A percentile compares a stretch with the other conserved stretches of the same genome.
Conservation (phyloP, 2,329 filamentous ascomycete genomes). For the Intubia oerlemansii region DNA sequence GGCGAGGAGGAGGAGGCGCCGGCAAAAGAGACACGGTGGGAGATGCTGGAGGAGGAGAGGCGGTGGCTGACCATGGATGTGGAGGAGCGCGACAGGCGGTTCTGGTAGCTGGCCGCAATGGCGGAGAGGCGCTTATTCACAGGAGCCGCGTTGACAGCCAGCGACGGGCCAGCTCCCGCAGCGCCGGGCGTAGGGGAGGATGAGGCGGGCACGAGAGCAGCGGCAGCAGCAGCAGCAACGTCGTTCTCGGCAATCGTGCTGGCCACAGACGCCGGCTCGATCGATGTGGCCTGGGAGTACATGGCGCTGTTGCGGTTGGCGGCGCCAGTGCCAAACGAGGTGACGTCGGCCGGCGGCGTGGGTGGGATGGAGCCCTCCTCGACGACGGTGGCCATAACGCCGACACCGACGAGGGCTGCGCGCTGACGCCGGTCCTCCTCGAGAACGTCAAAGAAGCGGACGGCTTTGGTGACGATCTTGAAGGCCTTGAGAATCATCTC, state of each 20-base stretch:
- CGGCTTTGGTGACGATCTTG: slow-evolving; percentile 77
- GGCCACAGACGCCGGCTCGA: background rate
- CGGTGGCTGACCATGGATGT: slow-evolving; percentile 20
- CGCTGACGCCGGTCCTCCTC: slow-evolving; percentile 37
- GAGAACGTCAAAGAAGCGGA: slow-evolving; percentile 74
- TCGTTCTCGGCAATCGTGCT: background rate
- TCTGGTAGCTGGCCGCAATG: slow-evolving; percentile 6
- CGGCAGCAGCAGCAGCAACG: slow-evolving; percentile 1
- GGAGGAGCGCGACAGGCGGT: slow-evolving; percentile 16
- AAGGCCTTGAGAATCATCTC: slow-evolving; percentile 89
- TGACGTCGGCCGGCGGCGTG: slow-evolving; percentile 39
- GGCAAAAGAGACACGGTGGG: slow-evolving; percentile 62
- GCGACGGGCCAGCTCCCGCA: no score
- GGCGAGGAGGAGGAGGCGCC: slow-evolving; percentile 45
- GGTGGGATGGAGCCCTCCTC: slow-evolving; percentile 38
- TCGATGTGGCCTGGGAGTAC: background rate
- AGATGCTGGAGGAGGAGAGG: slow-evolving; percentile 31
- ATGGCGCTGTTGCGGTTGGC: no score
- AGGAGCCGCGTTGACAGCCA: slow-evolving; percentile 11
- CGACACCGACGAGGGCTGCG: slow-evolving; percentile 30
- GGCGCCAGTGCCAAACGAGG: no score
- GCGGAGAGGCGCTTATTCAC: slow-evolving; percentile 23
- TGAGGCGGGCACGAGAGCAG: background rate
- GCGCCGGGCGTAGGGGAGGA: background rate
- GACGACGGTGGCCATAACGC: slow-evolving; percentile 36